Conservation (phyloP, 2,329 filamentous ascomycete genomes). For the Fusarium circinatum region DNA sequence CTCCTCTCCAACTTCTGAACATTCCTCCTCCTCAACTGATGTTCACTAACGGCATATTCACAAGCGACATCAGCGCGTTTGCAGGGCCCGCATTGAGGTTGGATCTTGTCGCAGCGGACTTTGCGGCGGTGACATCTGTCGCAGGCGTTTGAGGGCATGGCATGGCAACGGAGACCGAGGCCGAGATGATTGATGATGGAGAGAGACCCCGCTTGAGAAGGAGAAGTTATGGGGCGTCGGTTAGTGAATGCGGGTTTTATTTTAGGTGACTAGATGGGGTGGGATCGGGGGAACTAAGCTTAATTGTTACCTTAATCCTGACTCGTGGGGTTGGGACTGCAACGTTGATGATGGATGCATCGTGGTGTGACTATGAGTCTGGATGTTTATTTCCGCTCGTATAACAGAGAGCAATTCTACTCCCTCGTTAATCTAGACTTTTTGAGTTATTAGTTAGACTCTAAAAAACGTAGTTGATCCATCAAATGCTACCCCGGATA, state of each 20-base stretch:
- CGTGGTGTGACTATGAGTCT: background rate
- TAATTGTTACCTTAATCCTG: slow-evolving; percentile 29
- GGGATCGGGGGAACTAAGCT: slow-evolving; percentile 11
- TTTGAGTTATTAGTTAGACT: background rate
- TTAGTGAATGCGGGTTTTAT: slow-evolving; percentile 1
- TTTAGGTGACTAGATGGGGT: background rate
- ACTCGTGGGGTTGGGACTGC: slow-evolving; percentile 16
- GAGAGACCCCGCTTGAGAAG: slow-evolving; percentile 26
- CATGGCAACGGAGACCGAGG: slow-evolving; percentile 26
- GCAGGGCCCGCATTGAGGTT: slow-evolving; percentile 51
- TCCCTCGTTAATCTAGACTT: rapidly evolving
- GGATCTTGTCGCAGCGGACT: slow-evolving; percentile 53
- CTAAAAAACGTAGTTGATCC: background rate
- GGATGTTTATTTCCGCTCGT: background rate
- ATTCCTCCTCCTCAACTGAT: slow-evolving; percentile 44
- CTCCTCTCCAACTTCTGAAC: slow-evolving; percentile 50
- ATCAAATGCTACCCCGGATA: background rate
- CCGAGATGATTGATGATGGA: slow-evolving; percentile 17
- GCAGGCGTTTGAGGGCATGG: slow-evolving; percentile 46
- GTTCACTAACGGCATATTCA: slow-evolving; percentile 48
- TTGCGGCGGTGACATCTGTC: slow-evolving; percentile 55
- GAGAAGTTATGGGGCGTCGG: slow-evolving; percentile 10
- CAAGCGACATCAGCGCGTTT: slow-evolving; percentile 48
- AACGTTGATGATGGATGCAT: background rate
- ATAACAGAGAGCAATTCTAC: background rate